Conservation (phyloP, 2,329 filamentous ascomycete genomes). For the Xylaria sp. region DNA sequence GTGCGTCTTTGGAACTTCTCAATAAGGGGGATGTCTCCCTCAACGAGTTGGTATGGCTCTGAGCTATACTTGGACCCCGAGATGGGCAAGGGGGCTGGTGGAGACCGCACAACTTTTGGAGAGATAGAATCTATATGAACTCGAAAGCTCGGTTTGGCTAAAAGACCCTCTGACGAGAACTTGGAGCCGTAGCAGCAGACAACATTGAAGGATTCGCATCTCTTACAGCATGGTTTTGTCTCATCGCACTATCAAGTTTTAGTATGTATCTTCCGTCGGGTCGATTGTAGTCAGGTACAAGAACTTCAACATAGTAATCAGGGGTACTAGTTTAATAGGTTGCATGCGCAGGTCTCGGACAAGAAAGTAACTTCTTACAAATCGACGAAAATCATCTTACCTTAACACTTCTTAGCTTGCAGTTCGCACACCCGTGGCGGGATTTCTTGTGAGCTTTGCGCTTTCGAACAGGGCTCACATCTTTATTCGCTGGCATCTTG, state of each 20-base stretch:
- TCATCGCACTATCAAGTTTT: slow-evolving; percentile 32
- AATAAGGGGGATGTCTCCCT: slow-evolving; percentile 50
- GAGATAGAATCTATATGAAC: slow-evolving; percentile 6
- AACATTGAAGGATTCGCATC: slow-evolving; percentile 31
- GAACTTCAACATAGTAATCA: neutral
- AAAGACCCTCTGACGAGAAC: slow-evolving; percentile 25
- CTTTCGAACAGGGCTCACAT: slow-evolving; percentile 28
- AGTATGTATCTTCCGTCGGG: neutral
- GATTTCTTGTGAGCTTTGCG: slow-evolving; percentile 62
- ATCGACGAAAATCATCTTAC: slow-evolving; percentile 5
- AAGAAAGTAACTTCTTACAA: neutral
- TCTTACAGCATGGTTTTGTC: slow-evolving; percentile 33
- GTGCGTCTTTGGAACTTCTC: slow-evolving; percentile 56
- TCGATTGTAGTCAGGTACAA: neutral
- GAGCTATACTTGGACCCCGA: slow-evolving; percentile 39
- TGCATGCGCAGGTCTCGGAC: neutral
- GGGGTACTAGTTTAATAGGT: neutral
- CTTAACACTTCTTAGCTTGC: slow-evolving; percentile 64
- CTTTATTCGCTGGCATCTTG: neutral
- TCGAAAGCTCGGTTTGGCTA: slow-evolving; percentile 16
- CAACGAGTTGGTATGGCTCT: slow-evolving; percentile 47
- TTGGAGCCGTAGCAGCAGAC: slow-evolving; percentile 31
- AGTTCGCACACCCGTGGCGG: slow-evolving; percentile 64
- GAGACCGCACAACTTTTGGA: slow-evolving; percentile 50
- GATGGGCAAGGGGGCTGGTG: slow-evolving; percentile 23